phyloP scores from a whole-genome alignment of 176 grass and related monocot species.

The Puccinellia tenuiflora region DNA sequence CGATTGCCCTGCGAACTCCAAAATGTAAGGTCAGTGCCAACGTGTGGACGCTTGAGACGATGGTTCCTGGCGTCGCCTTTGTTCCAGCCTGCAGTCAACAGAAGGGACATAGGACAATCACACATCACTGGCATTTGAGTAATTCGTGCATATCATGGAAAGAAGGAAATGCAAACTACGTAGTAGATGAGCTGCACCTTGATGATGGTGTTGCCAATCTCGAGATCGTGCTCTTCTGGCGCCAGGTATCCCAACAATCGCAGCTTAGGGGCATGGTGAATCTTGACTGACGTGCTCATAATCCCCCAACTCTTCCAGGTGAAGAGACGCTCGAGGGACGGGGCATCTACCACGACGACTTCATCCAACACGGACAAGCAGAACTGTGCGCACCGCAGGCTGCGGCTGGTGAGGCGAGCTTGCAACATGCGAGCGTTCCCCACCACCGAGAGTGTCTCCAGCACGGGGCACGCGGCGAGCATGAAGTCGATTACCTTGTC shows the following conservation, averaged over 20 bases:
- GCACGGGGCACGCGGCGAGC: neutral
- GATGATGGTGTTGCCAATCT: neutral
- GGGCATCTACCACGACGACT: constrained; percentile 5
- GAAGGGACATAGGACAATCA: neutral
- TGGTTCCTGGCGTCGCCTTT: neutral
- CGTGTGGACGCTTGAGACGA: neutral
- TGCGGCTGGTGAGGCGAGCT: constrained; percentile 1
- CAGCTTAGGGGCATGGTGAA: neutral
- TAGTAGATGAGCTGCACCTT: neutral
- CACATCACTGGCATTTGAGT: neutral
- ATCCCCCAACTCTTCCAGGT: neutral
- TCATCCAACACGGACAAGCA: neutral
- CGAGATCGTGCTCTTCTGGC: neutral
- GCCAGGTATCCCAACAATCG: neutral
- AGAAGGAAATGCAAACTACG: neutral
- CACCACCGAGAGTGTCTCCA: neutral
- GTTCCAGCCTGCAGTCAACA: neutral
- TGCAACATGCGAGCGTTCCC: neutral
- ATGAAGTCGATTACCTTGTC: neutral
- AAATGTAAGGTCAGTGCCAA: neutral
- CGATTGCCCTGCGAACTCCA: neutral
- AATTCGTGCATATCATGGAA: neutral
- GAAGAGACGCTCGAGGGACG: constrained; percentile 10
- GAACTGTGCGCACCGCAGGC: constrained; percentile 12
- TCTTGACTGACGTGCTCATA: neutral